Base-by-base conservation (phyloP, 2,329 filamentous ascomycete species). In the Teratosphaeriaceae sp. region DNA sequence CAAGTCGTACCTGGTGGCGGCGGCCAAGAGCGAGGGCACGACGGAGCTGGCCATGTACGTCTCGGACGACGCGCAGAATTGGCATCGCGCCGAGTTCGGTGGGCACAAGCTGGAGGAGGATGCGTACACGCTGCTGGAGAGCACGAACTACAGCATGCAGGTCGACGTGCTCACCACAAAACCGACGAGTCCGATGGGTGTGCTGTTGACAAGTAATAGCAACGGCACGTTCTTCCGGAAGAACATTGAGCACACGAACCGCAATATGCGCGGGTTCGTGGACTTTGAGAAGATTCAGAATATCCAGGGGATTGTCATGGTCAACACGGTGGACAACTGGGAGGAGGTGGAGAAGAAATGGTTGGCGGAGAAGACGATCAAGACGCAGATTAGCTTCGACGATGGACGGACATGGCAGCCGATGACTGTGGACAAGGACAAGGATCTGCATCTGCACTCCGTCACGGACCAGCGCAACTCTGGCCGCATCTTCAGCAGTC, bases 71-170 rank as follows among this genome's bases (percentile, higher is more conserved):
- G 82, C 86, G 11, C 72, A 80, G 40, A 81, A 76, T 43, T 98
- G 92, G 92, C 88, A 97, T 63, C 82, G 88, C 41, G 90, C 90
- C 46, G 79, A 94, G 59, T 97, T 98, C 64, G 79, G 80, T 34
- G 82, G 85, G 48, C 88, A 95, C 63, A 86, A 89, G 56, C 76
- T 88, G 48, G 84, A 95, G 61, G 79, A 90, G 60, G 75, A 80
- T 55, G 87, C 86, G 2, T 98, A 96, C 65, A 98, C 92, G 0
- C 78, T 98, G 37, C 75, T 98, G 30, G 90, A 97, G 67, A 92
- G 89, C 58, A 97, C 92, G 31, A 90, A 95, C 61, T 96, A 98
- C 71, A 96, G 90, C 69, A 88, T 98, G 55, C 90, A 97, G 66
- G 81, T 98, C 43, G 89, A 97, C 64, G 89, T 97, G 50, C 82